Conservation (phyloP, 441 rosid genomes). For the Populus hybrid region DNA sequence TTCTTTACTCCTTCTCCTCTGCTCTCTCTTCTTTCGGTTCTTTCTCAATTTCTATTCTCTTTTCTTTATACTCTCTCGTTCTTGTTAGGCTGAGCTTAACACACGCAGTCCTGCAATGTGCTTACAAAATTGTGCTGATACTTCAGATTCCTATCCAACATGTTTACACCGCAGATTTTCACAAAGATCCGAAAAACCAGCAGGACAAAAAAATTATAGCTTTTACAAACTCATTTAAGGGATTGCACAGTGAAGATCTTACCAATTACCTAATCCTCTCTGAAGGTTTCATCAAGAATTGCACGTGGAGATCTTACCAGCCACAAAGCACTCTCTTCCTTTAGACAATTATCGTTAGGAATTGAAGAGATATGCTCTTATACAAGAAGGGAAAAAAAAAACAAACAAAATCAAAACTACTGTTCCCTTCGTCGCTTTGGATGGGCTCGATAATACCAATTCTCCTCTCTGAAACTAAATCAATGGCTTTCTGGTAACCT, state of each 20-base stretch:
- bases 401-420: not conserved
- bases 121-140: slow-evolving; percentile 13
- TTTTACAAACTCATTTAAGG: not conserved
- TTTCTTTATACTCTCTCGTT: too few relatives aligned
- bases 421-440: not conserved
- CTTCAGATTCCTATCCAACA: not conserved
- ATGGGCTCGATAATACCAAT: not conserved
- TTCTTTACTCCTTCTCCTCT: too few relatives aligned
- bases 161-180: not conserved
- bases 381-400: not conserved
- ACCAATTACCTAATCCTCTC: not conserved
- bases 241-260: slow-evolving; percentile 4
- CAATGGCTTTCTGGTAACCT: slow-evolving; percentile 94
- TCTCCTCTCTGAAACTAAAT: slow-evolving; percentile 16
- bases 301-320: slow-evolving; percentile 11
- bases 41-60: too few relatives aligned
- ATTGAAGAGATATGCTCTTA: slow-evolving; percentile 7
- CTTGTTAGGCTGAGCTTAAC: too few relatives aligned
- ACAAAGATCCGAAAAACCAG: not conserved
- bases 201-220: not conserved
- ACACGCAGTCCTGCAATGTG: not conserved
- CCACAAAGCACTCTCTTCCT: slow-evolving; percentile 6
- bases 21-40: too few relatives aligned
- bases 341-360: not conserved
- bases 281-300: not conserved